Percentiles rank a stretch among this genome's conserved stretches.
Evolutionary conservation across 2,329 filamentous ascomycete genomes (phyloP).

Genomic region (Penicillium brasilianum): DNA sequence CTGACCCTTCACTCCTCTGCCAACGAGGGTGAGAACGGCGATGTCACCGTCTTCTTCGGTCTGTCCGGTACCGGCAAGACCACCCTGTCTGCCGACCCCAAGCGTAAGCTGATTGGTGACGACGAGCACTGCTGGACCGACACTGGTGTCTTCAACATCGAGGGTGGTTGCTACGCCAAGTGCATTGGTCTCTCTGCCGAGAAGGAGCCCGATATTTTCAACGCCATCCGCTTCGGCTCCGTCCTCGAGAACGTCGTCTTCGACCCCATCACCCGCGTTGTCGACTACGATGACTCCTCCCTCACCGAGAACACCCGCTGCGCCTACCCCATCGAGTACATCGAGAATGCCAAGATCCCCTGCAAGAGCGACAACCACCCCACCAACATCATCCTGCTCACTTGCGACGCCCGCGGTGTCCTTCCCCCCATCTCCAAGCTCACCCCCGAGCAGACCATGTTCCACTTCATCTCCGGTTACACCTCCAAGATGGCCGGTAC

Average conservation of each 20-base stretch:
- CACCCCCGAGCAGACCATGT: conserved; percentile 94
- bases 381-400: conserved; percentile 96
- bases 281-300: conserved; percentile 94
- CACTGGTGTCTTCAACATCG: conserved; percentile 97
- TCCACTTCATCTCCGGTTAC: conserved; percentile 99
- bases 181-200: conserved; percentile 95
- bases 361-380: conserved; percentile 88
- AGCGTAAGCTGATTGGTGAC: conserved; percentile 94
- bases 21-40: conserved; percentile 92
- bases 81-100: conserved; percentile 93
- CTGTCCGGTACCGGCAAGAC: conserved; percentile 99
- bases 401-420: conserved; percentile 96
- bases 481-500: conserved; percentile 99
- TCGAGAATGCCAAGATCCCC: conserved; percentile 97
- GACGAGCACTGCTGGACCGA: conserved; percentile 99
- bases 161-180: conserved; percentile 99
- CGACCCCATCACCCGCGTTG: conserved; percentile 82
- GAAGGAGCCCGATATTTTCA: conserved; percentile 98
- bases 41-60: conserved; percentile 99
- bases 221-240: conserved; percentile 94
- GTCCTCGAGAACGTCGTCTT: conserved; percentile 99
- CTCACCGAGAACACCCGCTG: conserved; percentile 98
- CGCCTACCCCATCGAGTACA: conserved; percentile 99
- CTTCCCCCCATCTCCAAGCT: conserved; percentile 98
- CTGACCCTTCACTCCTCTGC: conserved; percentile 97